Evolutionary conservation across 306 rosid species (phyloP).

Genomic region (Prunus kanzakura): DNA sequence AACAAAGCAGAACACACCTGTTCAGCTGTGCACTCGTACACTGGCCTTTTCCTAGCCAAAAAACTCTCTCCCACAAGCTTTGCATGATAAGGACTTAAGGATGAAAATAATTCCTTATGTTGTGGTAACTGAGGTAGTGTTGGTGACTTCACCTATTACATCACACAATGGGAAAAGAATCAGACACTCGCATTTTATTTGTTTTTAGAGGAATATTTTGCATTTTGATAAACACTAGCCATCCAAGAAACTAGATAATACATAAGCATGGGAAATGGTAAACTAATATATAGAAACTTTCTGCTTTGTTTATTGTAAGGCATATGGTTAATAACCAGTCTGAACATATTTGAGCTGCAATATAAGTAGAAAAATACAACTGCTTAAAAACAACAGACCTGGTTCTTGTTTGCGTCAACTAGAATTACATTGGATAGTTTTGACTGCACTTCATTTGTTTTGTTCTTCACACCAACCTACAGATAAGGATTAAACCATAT

Average conservation of each 20-base stretch:
- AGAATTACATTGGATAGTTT: slow-evolving; percentile 66
- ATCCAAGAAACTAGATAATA: not conserved
- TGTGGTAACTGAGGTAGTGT: slow-evolving; percentile 78
- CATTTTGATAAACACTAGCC: not conserved
- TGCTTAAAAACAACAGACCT: slow-evolving; percentile 42
- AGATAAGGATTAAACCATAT: not conserved
- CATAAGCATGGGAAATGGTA: not conserved
- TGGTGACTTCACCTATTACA: slow-evolving; percentile 72
- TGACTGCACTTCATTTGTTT: slow-evolving; percentile 80
- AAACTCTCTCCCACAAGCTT: slow-evolving; percentile 95
- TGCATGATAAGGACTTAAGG: slow-evolving; percentile 76
- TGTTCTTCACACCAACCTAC: slow-evolving; percentile 86
- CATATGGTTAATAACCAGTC: not conserved
- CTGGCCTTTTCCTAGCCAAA: slow-evolving; percentile 85
- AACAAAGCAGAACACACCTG: slow-evolving; percentile 56
- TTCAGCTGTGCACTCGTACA: slow-evolving; percentile 75
- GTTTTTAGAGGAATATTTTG: not conserved
- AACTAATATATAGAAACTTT: not conserved
- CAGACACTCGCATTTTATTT: slow-evolving; percentile 8
- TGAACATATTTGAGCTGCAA: not conserved
- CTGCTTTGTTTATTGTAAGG: not conserved
- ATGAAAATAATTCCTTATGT: slow-evolving; percentile 65
- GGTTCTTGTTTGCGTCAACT: slow-evolving; percentile 82
- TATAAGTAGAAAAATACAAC: not conserved
- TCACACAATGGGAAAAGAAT: slow-evolving; percentile 19